Base-by-base conservation (phyloP, 148 eudicot genomes). In the Talinum fruticosum region DNA sequence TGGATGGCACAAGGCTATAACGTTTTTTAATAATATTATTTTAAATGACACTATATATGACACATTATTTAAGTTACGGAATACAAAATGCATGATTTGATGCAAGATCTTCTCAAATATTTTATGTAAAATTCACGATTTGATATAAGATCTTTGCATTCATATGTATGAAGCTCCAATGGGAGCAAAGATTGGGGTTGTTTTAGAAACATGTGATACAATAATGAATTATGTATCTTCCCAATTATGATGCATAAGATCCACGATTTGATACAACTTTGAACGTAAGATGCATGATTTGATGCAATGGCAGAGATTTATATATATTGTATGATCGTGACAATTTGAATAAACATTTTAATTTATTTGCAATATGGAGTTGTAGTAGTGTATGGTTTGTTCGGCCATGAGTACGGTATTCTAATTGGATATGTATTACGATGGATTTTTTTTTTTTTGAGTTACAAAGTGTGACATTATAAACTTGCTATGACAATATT, bases 1-100 rank as follows among this genome's bases (percentile, higher is more conserved):
- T 75, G 69, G 77, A 75, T 75, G 77, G 69, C 77, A 53, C 69
- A 75, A 75, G 69, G 77, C n/a, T 75, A 24, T 4, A 24, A 75
- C 18, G 19, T n/a, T 3, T 62, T 75, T 75, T 37, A 16, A 36
- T 54, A 13, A 24, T 61, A 1, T n/a, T 59, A 61, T 61, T 35
- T 75, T 3, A 1, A 74, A 33, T 24, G 3, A 57, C 23, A 8
- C 19, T 15, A 13, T 21, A 23, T 3, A 57, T 21, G 44, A 21
- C 34, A 47, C 47, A 21, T 33, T 35, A 66, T 35, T 33, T 15
- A 5, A 66, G 38, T 29, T 15, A 66, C 19, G 21, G 6, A 18
- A 15, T 30, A 4, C 36, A 73, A 73, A 36, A 73, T 74, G 76
- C 67, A 74, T 57, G 51, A 74, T 36, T n/a, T 74, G 29, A n/a